Percentiles rank a stretch among this genome's conserved stretches.
Evolutionary conservation across 345 rosid genomes (phyloP).

Genomic region (Salix purpurea): DNA sequence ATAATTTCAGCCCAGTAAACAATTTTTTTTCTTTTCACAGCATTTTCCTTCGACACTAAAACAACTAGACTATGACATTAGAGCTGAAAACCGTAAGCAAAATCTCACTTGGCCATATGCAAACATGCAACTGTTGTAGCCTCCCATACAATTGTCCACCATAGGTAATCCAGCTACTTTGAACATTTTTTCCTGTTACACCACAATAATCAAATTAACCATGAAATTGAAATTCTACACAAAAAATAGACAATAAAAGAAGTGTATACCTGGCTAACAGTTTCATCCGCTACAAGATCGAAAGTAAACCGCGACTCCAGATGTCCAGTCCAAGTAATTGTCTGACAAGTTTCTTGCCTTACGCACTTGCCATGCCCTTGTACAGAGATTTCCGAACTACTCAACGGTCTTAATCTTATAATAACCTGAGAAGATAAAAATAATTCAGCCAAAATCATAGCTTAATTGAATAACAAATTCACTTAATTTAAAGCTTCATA

Average conservation of each 20-base stretch:
- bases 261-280: slow-evolving; percentile 67
- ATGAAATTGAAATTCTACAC: not conserved
- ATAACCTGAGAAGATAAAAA: slow-evolving; percentile 50
- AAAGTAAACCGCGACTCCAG: slow-evolving; percentile 92
- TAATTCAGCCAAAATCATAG: not conserved
- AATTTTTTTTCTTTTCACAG: not conserved
- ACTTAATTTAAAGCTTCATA: not conserved
- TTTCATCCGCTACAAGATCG: slow-evolving; percentile 88
- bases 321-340: slow-evolving; percentile 83
- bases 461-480: not conserved
- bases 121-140: slow-evolving; percentile 99
- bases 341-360: slow-evolving; percentile 79
- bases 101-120: slow-evolving; percentile 92
- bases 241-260: not conserved
- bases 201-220: slow-evolving; percentile 4
- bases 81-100: not conserved
- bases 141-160: slow-evolving; percentile 95
- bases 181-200: slow-evolving; percentile 72
- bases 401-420: slow-evolving; percentile 84
- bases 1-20: not conserved
- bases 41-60: not conserved
- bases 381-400: slow-evolving; percentile 66
- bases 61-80: not conserved
- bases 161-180: slow-evolving; percentile 92
- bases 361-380: slow-evolving; percentile 79